phyloP scores from a whole-genome alignment of 1,284 basidiomycete species.

The Exobasidium rhododendri region DNA sequence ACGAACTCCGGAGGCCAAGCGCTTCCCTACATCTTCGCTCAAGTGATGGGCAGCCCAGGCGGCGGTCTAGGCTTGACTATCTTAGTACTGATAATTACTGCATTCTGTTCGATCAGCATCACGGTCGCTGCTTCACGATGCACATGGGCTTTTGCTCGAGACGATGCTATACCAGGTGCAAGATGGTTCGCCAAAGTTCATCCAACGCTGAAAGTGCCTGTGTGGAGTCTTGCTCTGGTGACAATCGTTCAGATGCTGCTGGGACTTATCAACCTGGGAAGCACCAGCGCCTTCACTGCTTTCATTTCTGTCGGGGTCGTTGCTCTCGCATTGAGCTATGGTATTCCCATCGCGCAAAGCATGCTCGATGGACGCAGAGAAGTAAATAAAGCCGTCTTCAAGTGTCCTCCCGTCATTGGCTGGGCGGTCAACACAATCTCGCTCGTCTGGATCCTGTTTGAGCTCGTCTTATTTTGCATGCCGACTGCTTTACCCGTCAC shows the following conservation, averaged over 20 bases:
- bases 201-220: conserved; percentile 11
- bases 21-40: conserved; percentile 19
- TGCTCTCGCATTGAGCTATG: conserved; percentile 16
- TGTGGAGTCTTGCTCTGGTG: conserved; percentile 8
- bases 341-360: conserved; percentile 13
- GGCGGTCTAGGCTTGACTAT: conserved; percentile 18
- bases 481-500: conserved; percentile 16
- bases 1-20: conserved; percentile 19
- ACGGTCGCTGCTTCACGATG: conserved; percentile 17
- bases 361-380: conserved; percentile 10
- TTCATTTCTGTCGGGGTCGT: conserved; percentile 21
- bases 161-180: conserved; percentile 16
- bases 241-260: conserved; percentile 21
- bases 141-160: conserved; percentile 16
- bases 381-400: conserved; percentile 12
- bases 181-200: conserved; percentile 10
- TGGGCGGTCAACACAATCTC: conserved; percentile 14
- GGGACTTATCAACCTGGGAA: conserved; percentile 19
- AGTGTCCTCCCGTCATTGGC: conserved; percentile 1
- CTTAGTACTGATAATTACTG: conserved; percentile 18
- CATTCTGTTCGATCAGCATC: conserved; percentile 19
- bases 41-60: conserved; percentile 17
- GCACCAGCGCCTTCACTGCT: conserved; percentile 18
- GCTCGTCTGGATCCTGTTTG: conserved; percentile 16
- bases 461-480: conserved; percentile 21